These are phyloP conservation scores for Glomus cerebriforme DNA, from an alignment of 192 early-diverging fungal species.

Conservation along the genomic window DNA sequence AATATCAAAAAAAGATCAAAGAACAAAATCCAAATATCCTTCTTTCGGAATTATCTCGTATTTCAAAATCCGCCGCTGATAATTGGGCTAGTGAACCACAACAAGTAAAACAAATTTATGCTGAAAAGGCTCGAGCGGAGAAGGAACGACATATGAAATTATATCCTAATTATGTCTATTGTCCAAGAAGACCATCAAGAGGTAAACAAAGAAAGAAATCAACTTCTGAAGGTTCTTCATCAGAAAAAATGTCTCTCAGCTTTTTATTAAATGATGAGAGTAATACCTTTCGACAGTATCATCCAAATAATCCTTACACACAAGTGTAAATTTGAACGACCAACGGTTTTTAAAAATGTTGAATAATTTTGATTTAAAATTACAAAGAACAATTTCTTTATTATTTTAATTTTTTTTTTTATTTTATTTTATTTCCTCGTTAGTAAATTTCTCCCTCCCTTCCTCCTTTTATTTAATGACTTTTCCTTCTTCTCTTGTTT, in stretches of 20 bases:
- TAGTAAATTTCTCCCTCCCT: too few species aligned
- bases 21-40: slow-evolving; percentile 33
- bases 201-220: slow-evolving; percentile 23
- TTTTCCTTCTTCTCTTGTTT: too few species aligned
- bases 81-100: slow-evolving; percentile 26
- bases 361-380: too few species aligned
- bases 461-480: too few species aligned
- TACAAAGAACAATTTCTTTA: too few species aligned
- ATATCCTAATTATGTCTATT: slow-evolving; percentile 31
- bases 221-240: neutral
- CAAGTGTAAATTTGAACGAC: neutral
- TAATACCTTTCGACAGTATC: slow-evolving; percentile 18
- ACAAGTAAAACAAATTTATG: slow-evolving; percentile 13
- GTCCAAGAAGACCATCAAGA: slow-evolving; percentile 19
- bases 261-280: slow-evolving; percentile 22
- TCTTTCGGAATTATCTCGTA: slow-evolving; percentile 27
- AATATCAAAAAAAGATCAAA: slow-evolving; percentile 29
- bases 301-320: neutral
- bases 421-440: too few species aligned
- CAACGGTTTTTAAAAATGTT: neutral
- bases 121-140: slow-evolving; percentile 17
- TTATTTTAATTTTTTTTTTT: too few species aligned
- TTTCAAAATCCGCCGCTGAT: slow-evolving; percentile 18
- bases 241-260: slow-evolving; percentile 29
- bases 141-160: slow-evolving; percentile 31